Conservation (phyloP, 306 rosid genomes). For the Sicyos baderoa region DNA sequence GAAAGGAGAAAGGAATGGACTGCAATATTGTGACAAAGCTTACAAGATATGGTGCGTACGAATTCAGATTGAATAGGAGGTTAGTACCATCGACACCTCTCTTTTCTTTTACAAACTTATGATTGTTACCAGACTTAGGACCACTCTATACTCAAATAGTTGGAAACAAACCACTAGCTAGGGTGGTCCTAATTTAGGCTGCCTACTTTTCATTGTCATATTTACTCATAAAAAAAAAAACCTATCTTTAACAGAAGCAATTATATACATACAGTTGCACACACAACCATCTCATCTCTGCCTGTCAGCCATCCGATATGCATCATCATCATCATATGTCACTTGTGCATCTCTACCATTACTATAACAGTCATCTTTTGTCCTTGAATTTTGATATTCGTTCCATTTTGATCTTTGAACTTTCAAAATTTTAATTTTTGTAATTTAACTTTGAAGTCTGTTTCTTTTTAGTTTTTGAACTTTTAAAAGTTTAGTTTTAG, state of each 20-base stretch:
- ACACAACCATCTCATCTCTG: neutral
- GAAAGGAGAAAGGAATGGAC: neutral
- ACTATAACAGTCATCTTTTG: neutral
- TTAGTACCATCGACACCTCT: neutral
- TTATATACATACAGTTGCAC: slow-evolving; percentile 6
- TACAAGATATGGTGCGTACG: slow-evolving; percentile 7
- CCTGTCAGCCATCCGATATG: neutral
- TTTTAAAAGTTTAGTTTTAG: no score
- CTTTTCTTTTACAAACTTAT: slow-evolving; percentile 12
- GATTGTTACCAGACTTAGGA: slow-evolving; percentile 8
- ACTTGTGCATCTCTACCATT: slow-evolving; percentile 1
- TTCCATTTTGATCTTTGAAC: no score
- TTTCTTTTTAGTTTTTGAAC: no score
- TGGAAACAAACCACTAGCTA: neutral
- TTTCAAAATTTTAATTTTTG: no score
- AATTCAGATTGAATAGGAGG: neutral
- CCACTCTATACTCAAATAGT: neutral
- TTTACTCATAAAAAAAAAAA: neutral
- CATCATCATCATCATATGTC: neutral
- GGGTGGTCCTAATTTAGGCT: slow-evolving; percentile 17
- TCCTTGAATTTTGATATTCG: no score
- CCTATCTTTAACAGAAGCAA: neutral
- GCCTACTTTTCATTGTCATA: slow-evolving; percentile 4
- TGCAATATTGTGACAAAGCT: neutral
- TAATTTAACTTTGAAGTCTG: no score